These are phyloP conservation scores for Samsoniella hepiali DNA, from an alignment of 2,329 filamentous ascomycete species.

Conservation along the genomic window DNA sequence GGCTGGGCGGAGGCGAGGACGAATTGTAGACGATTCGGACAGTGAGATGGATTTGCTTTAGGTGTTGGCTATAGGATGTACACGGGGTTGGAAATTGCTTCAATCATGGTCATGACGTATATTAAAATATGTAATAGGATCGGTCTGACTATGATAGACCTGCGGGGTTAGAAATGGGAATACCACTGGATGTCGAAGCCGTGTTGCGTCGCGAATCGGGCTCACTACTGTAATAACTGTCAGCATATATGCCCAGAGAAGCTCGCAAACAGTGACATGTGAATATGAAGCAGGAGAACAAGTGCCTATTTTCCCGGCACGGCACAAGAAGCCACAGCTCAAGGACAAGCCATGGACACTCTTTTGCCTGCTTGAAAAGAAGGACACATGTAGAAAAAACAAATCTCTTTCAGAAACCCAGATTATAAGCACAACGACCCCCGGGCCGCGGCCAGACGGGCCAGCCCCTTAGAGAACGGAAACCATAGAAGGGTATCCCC, in stretches of 20 bases:
- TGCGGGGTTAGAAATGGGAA: neutral
- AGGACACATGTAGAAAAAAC: neutral
- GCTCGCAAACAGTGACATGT: constrained; percentile 4
- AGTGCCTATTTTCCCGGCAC: neutral
- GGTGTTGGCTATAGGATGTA: neutral
- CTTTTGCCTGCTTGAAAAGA: neutral
- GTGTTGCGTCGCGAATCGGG: neutral
- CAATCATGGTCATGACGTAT: constrained; percentile 3
- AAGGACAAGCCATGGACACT: neutral
- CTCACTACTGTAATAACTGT: neutral
- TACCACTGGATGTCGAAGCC: neutral
- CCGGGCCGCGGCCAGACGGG: constrained; percentile 32
- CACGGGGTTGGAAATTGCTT: neutral
- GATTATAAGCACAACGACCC: constrained; percentile 45
- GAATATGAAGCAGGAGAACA: neutral
- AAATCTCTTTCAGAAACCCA: constrained; percentile 43
- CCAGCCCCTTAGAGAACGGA: constrained; percentile 22
- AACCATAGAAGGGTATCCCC: neutral
- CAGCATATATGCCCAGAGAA: constrained; percentile 9
- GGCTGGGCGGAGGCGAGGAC: constrained; percentile 6
- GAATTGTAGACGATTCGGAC: constrained; percentile 24
- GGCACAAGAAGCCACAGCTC: neutral
- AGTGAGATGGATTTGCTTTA: constrained; percentile 20
- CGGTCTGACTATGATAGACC: too few relatives aligned
- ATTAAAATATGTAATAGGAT: constrained; percentile 5